Evolutionary conservation across 495 filamentous ascomycete species (phyloP).

Genomic region (Clavariopsis aquatica): DNA sequence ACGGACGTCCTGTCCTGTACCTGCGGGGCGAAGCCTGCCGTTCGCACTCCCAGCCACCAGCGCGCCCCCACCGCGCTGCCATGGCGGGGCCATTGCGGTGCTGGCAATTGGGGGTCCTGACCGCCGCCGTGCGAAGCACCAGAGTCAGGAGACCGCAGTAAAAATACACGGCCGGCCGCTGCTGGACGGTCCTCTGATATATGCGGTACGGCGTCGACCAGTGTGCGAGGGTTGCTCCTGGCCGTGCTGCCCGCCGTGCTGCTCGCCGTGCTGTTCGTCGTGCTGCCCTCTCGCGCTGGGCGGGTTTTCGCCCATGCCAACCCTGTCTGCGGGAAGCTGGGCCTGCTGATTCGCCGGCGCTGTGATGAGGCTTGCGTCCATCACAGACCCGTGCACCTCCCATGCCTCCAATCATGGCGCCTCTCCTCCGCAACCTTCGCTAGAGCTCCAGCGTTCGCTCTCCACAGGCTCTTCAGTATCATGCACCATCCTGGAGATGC

Average conservation of each 20-base stretch:
- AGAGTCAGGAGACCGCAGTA: conserved; percentile 3
- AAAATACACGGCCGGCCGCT: conserved; percentile 12
- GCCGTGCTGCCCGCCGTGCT: too few relatives aligned
- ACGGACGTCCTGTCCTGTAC: conserved; percentile 5
- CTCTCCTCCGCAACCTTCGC: too few relatives aligned
- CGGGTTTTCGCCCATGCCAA: too few relatives aligned
- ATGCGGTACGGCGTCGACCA: conserved; percentile 9
- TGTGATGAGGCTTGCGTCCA: too few relatives aligned
- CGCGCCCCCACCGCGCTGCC: conserved; percentile 20
- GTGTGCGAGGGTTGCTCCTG: conserved; percentile 1
- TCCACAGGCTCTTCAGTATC: background rate
- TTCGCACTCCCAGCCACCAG: background rate
- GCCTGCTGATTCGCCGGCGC: too few relatives aligned
- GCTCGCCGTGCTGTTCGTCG: background rate
- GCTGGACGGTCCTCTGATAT: conserved; percentile 15
- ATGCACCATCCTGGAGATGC: too few relatives aligned
- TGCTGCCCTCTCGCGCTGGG: background rate
- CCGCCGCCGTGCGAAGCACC: background rate
- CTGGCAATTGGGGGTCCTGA: too few relatives aligned
- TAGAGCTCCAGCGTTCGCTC: background rate
- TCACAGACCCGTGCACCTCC: too few relatives aligned
- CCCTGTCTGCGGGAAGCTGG: background rate
- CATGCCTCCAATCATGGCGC: too few relatives aligned
- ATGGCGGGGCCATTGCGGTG: background rate
- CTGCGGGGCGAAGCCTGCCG: background rate